These are phyloP conservation scores for Zygoascus hellenicus DNA, from an alignment of 1,139 yeast species.

Conservation along the genomic window DNA sequence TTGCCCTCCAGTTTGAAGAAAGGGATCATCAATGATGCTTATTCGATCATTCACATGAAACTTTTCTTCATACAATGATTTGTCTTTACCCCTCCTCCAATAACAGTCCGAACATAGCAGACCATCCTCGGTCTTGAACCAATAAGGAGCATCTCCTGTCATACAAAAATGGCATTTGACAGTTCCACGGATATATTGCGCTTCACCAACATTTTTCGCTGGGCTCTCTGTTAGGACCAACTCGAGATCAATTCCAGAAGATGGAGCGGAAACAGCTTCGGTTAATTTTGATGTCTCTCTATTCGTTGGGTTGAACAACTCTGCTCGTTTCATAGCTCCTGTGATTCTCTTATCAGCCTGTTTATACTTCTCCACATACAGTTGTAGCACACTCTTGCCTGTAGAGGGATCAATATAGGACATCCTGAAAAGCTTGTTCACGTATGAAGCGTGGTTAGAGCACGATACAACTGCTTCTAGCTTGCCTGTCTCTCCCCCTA, in stretches of 20 bases:
- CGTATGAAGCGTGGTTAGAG: constrained; percentile 21
- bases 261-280: background rate
- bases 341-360: constrained; percentile 17
- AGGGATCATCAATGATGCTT: constrained; percentile 3
- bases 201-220: constrained; percentile 5
- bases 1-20: background rate
- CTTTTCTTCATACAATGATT: constrained; percentile 13
- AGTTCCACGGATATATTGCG: background rate
- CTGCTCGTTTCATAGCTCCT: constrained; percentile 25
- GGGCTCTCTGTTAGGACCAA: constrained; percentile 1
- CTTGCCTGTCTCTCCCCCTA: constrained; percentile 36
- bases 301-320: constrained; percentile 12
- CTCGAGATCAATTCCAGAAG: constrained; percentile 3
- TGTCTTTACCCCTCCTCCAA: constrained; percentile 16
- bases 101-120: constrained; percentile 15
- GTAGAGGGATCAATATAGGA: constrained; percentile 22
- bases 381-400: constrained; percentile 29
- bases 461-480: constrained; percentile 34
- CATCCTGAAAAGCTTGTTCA: constrained; percentile 21
- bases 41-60: constrained; percentile 5
- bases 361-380: constrained; percentile 29
- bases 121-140: constrained; percentile 17
- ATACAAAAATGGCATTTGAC: constrained; percentile 19
- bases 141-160: constrained; percentile 15
- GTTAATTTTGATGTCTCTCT: background rate